Conservation (phyloP, 1,139 yeast species). For the Hansenula lynferdii region DNA sequence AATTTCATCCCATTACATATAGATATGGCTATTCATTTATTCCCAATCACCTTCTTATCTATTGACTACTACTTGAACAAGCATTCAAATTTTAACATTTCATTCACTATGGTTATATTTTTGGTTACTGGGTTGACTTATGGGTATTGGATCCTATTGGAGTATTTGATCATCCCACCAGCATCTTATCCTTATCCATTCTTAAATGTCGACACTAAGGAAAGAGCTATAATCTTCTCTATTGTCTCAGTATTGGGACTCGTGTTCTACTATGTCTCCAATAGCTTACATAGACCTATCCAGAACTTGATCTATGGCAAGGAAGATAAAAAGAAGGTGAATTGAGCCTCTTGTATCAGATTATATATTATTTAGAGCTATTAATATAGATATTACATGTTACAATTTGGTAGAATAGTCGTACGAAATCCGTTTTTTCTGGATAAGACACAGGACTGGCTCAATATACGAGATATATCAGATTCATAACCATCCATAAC, state of each 20-base stretch:
- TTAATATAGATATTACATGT: background rate
- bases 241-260: conserved; percentile 44
- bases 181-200: conserved; percentile 61
- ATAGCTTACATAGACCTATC: background rate
- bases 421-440: too few relatives aligned
- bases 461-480: too few relatives aligned
- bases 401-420: too few relatives aligned
- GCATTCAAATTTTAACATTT: conserved; percentile 33
- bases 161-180: conserved; percentile 44
- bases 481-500: too few relatives aligned
- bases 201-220: conserved; percentile 43
- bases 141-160: conserved; percentile 51
- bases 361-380: background rate
- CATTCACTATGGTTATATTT: conserved; percentile 32
- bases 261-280: conserved; percentile 17
- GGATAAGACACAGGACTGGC: too few relatives aligned
- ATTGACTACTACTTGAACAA: conserved; percentile 51
- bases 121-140: conserved; percentile 36
- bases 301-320: background rate
- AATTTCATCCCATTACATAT: conserved; percentile 40
- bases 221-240: conserved; percentile 44
- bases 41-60: conserved; percentile 49
- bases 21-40: conserved; percentile 54
- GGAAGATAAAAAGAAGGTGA: background rate
- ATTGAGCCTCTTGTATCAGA: background rate